Conservation (phyloP, 805 yeast genomes). For the Torulaspora delbrueckii region DNA sequence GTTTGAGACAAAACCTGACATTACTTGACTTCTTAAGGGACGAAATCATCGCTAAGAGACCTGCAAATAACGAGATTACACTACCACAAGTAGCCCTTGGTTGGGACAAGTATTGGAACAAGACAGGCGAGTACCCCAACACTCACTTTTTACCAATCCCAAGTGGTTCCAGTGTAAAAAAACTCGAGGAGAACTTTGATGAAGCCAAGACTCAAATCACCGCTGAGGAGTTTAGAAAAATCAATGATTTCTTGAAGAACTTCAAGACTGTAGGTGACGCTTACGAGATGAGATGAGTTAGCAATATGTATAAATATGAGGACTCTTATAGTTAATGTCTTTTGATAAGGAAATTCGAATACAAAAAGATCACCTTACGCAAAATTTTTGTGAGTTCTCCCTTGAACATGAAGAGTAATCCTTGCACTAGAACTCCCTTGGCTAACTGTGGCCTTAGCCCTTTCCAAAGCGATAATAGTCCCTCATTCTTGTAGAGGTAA, state of each 20-base stretch:
- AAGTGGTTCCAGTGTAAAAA: constrained; percentile 56
- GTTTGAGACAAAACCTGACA: constrained; percentile 47
- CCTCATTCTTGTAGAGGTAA: constrained; percentile 60
- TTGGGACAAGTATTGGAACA: constrained; percentile 48
- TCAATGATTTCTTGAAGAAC: constrained; percentile 43
- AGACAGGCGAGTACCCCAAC: constrained; percentile 32
- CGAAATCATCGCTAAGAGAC: constrained; percentile 41
- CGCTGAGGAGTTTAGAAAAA: constrained; percentile 52
- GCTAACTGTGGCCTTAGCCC: constrained; percentile 75
- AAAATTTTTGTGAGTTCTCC: constrained; percentile 48
- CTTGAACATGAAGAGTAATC: constrained; percentile 74
- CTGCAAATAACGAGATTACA: constrained; percentile 46
- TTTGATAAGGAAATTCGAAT: constrained; percentile 2
- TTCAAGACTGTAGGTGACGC: constrained; percentile 54
- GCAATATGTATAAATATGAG: background rate
- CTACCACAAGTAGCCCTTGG: constrained; percentile 69
- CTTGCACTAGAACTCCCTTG: constrained; percentile 82
- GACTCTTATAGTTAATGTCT: background rate
- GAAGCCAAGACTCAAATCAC: constrained; percentile 40
- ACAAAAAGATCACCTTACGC: constrained; percentile 21
- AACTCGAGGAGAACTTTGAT: constrained; percentile 58
- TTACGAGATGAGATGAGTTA: constrained; percentile 36
- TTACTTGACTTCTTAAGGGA: constrained; percentile 47
- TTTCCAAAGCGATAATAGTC: constrained; percentile 62
- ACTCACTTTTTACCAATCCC: constrained; percentile 76